Conservation (phyloP, 305 asterid genomes). For the Caryopteris hybrid region DNA sequence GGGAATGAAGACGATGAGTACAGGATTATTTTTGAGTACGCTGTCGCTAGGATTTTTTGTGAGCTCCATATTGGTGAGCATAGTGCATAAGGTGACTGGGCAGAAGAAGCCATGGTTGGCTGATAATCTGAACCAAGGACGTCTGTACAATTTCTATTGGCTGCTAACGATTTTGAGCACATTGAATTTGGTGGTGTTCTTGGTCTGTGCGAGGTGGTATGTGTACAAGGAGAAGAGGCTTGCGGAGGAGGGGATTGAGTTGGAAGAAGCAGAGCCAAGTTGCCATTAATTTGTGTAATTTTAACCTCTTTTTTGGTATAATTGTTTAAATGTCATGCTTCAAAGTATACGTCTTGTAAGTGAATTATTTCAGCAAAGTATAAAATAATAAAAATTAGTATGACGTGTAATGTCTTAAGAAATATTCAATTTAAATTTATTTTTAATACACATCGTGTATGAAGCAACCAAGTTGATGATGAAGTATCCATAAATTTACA, state of each 20-base stretch:
- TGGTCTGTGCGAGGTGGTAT: constrained; percentile 47
- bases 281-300: background rate
- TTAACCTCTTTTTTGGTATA: too few species aligned
- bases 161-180: constrained; percentile 49
- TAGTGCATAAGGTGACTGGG: constrained; percentile 64
- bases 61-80: constrained; percentile 60
- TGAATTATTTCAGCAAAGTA: too few species aligned
- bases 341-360: too few species aligned
- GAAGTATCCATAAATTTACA: too few species aligned
- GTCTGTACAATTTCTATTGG: constrained; percentile 78
- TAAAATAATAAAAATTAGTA: too few species aligned
- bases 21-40: constrained; percentile 46
- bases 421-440: too few species aligned
- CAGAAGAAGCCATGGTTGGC: constrained; percentile 61
- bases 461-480: too few species aligned
- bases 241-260: constrained; percentile 42
- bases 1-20: constrained; percentile 89
- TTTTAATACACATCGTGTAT: too few species aligned
- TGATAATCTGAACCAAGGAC: constrained; percentile 62
- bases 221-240: constrained; percentile 89
- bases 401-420: too few species aligned
- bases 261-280: constrained; percentile 34
- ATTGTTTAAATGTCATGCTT: too few species aligned
- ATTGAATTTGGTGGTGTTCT: constrained; percentile 49
- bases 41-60: constrained; percentile 74